A percentile compares a stretch with the other conserved stretches of the same genome.
phyloP scores from a whole-genome alignment of 2,329 filamentous ascomycete genomes.

The Stagonosporopsis rhizophila region DNA sequence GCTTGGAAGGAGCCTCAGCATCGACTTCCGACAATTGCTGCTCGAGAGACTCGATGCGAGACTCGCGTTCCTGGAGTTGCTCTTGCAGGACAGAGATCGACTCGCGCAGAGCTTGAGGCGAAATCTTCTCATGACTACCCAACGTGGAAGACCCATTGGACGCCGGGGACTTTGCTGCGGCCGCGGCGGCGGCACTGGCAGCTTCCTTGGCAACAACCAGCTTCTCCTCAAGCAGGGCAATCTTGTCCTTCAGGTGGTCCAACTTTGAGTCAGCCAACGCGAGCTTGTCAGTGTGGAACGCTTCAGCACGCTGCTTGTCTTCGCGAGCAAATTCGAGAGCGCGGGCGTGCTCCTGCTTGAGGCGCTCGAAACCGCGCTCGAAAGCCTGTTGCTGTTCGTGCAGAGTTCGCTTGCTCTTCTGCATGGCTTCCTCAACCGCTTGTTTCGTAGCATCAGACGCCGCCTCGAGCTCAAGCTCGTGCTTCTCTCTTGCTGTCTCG shows the following conservation, averaged over 20 bases:
- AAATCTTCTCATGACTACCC: conserved; percentile 80
- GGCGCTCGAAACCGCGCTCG: conserved; percentile 47
- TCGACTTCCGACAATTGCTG: conserved; percentile 72
- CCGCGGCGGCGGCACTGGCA: conserved; percentile 82
- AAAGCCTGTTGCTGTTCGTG: conserved; percentile 58
- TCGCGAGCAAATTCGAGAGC: conserved; percentile 76
- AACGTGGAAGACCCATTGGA: conserved; percentile 43
- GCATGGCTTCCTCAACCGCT: conserved; percentile 61
- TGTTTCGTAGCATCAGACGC: conserved; percentile 72
- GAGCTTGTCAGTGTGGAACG: conserved; percentile 80
- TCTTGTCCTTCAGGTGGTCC: conserved; percentile 83
- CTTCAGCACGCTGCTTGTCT: conserved; percentile 80
- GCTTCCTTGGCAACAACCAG: conserved; percentile 89
- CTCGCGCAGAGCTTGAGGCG: conserved; percentile 91
- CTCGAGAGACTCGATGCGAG: conserved; percentile 86
- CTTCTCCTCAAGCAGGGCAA: conserved; percentile 86
- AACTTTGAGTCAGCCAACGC: conserved; percentile 83
- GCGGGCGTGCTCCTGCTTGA: conserved; percentile 65
- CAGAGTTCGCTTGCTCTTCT: conserved; percentile 62
- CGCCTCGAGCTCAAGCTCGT: conserved; percentile 85
- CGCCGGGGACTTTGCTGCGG: conserved; percentile 59
- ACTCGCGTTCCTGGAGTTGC: conserved; percentile 92
- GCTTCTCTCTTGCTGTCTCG: conserved; percentile 79
- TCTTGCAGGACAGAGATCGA: conserved; percentile 97
- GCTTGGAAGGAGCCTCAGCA: conserved; percentile 78